phyloP scores from a whole-genome alignment of 1,284 basidiomycete genomes.

The Sporisorium graminicola region DNA sequence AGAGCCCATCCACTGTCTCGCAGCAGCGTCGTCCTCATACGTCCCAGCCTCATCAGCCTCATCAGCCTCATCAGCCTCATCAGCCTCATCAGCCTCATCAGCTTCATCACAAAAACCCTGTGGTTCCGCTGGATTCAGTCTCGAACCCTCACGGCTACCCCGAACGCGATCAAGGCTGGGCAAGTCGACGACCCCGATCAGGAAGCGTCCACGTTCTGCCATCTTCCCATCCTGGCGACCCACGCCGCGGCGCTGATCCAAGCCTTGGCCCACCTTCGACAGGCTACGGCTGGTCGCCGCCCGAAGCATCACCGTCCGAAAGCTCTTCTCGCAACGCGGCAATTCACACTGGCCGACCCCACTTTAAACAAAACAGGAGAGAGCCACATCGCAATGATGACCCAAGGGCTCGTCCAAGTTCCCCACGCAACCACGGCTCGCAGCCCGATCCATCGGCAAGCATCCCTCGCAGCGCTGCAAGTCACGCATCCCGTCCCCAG shows the following conservation, averaged over 20 bases:
- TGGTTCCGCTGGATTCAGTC: conserved; percentile 5
- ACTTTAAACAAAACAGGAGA: too few relatives aligned
- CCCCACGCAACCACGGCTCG: too few relatives aligned
- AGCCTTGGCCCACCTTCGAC: not conserved
- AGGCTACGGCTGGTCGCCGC: conserved; percentile 12
- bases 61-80: not conserved
- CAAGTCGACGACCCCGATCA: not conserved
- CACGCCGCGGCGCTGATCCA: not conserved
- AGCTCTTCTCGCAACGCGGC: not conserved
- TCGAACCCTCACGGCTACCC: conserved; percentile 5
- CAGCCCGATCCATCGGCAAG: too few relatives aligned
- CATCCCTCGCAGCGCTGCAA: too few relatives aligned
- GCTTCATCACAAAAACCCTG: too few relatives aligned
- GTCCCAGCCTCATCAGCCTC: not conserved
- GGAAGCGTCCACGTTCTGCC: not conserved
- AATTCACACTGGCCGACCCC: too few relatives aligned
- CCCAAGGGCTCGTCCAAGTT: too few relatives aligned
- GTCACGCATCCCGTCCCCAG: not conserved
- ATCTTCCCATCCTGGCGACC: not conserved
- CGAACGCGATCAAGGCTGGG: conserved; percentile 8
- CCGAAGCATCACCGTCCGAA: not conserved
- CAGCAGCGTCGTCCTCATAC: too few relatives aligned
- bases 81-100: not conserved
- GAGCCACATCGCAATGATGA: too few relatives aligned
- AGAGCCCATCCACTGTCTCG: not conserved